These are phyloP conservation scores for Ophiostoma populinum DNA, from an alignment of 2,329 filamentous ascomycete species.

Conservation along the genomic window DNA sequence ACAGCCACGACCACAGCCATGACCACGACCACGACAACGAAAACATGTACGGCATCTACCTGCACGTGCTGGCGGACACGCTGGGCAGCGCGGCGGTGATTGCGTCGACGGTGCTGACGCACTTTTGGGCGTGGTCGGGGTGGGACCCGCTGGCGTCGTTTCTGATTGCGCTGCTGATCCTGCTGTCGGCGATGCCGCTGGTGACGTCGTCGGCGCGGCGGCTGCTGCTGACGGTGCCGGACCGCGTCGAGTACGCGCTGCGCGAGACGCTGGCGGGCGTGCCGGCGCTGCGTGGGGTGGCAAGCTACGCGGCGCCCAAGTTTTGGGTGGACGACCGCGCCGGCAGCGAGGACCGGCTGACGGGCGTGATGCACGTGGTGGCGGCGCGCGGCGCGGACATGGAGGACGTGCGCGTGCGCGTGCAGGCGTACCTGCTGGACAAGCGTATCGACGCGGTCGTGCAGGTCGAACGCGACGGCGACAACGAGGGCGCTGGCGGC, in stretches of 20 bases:
- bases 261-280: constrained; percentile 76
- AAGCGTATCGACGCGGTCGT: constrained; percentile 68
- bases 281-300: constrained; percentile 64
- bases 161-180: constrained; percentile 82
- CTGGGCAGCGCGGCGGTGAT: constrained; percentile 91
- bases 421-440: constrained; percentile 49
- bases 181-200: constrained; percentile 77
- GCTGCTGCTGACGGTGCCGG: constrained; percentile 69
- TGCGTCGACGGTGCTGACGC: constrained; percentile 72
- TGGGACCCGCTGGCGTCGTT: constrained; percentile 93
- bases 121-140: constrained; percentile 76
- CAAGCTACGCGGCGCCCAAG: constrained; percentile 68
- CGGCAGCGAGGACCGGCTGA: constrained; percentile 33
- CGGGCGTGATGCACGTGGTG: constrained; percentile 76
- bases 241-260: constrained; percentile 71
- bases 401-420: constrained; percentile 71
- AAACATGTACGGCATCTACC: constrained; percentile 94
- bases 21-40: constrained; percentile 62
- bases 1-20: constrained; percentile 22
- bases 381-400: constrained; percentile 54
- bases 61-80: constrained; percentile 89
- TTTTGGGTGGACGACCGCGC: constrained; percentile 84
- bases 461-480: constrained; percentile 75
- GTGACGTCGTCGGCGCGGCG: constrained; percentile 72
- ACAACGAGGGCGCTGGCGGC: constrained; percentile 23